Conservation (phyloP, 1,284 basidiomycete species). For the Meripilus lineatus region DNA sequence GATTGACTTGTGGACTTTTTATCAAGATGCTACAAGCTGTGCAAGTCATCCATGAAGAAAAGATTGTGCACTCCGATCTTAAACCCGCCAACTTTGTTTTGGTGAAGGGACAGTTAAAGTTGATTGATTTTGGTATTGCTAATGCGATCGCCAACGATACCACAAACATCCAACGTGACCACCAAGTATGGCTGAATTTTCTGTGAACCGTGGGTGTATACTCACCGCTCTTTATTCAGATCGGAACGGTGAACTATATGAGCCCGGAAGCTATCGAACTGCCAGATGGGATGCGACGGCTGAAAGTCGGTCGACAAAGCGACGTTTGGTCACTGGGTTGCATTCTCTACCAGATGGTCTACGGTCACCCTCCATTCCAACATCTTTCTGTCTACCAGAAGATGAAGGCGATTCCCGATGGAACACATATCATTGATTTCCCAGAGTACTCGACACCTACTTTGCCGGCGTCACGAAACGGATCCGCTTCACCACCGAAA, state of each 20-base stretch:
- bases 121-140: conserved; percentile 96
- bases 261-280: conserved; percentile 89
- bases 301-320: conserved; percentile 81
- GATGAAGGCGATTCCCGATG: conserved; percentile 84
- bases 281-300: conserved; percentile 69
- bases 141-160: conserved; percentile 97
- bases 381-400: conserved; percentile 80
- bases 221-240: conserved; percentile 36
- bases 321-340: conserved; percentile 98
- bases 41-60: conserved; percentile 92
- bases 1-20: not conserved
- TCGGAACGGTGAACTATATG: conserved; percentile 96
- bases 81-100: conserved; percentile 97
- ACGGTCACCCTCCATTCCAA: conserved; percentile 91
- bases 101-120: conserved; percentile 87
- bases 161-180: conserved; percentile 92
- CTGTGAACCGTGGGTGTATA: too few relatives aligned
- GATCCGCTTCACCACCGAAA: conserved; percentile 34
- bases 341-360: conserved; percentile 98
- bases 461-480: conserved; percentile 22
- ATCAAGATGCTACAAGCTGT: conserved; percentile 93
- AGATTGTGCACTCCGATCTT: conserved; percentile 94
- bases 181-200: conserved; percentile 82
- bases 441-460: conserved; percentile 60
- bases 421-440: conserved; percentile 68